Evolutionary conservation across 2,329 filamentous ascomycete species (phyloP).

Genomic region (Epicoccum nigrum): DNA sequence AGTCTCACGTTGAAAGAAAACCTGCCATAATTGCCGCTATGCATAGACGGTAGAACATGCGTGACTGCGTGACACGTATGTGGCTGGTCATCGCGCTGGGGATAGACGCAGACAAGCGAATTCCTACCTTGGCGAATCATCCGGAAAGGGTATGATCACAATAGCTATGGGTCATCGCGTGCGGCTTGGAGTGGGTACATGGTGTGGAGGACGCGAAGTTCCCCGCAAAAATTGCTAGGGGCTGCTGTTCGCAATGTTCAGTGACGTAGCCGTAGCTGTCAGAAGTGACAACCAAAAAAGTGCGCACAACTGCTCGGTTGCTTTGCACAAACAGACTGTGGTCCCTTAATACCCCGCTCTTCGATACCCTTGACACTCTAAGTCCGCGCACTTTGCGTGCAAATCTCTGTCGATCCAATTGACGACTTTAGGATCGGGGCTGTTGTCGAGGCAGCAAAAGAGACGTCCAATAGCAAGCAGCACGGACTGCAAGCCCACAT

Average conservation of each 20-base stretch:
- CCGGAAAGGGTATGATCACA: constrained; percentile 9
- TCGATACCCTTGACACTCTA: too few species aligned
- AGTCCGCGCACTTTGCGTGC: too few species aligned
- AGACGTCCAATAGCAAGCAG: background rate
- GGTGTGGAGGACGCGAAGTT: constrained; percentile 9
- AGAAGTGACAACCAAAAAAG: background rate
- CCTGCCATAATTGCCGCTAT: constrained; percentile 22
- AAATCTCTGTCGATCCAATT: background rate
- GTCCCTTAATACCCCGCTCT: too few species aligned
- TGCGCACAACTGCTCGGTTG: too few species aligned
- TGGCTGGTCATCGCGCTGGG: constrained; percentile 23
- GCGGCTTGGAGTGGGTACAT: constrained; percentile 3
- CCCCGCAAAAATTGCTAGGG: constrained; percentile 12
- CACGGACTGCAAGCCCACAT: background rate
- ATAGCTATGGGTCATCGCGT: constrained; percentile 12
- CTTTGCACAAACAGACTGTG: too few species aligned
- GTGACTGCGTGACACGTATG: constrained; percentile 24
- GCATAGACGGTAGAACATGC: constrained; percentile 7
- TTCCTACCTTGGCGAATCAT: constrained; percentile 13
- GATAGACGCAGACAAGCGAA: constrained; percentile 5
- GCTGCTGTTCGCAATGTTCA: constrained; percentile 12
- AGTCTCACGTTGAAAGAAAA: constrained; percentile 22
- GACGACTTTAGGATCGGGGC: background rate
- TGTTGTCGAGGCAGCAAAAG: background rate
- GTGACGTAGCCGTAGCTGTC: constrained; percentile 25